Evolutionary conservation across 23 red algal species (phyloP).

Genomic region (Gracilaria vermiculophylla): DNA sequence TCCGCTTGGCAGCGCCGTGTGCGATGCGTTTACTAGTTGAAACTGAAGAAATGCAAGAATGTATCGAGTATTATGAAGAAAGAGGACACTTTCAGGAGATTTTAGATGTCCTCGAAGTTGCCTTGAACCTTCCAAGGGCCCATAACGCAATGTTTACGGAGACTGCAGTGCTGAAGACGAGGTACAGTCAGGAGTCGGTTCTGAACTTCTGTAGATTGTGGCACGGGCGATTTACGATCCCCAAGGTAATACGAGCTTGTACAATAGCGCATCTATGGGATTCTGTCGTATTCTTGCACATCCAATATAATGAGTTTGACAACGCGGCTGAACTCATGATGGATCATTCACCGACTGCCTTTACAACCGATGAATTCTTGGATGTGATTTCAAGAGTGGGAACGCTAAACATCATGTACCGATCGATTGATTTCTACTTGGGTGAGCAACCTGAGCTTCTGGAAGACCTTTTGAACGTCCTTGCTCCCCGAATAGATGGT

Average conservation of each 20-base stretch:
- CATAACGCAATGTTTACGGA: slow-evolving; percentile 92
- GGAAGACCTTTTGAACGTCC: slow-evolving; percentile 70
- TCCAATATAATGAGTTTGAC: slow-evolving; percentile 90
- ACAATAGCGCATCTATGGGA: slow-evolving; percentile 81
- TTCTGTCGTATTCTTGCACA: slow-evolving; percentile 80
- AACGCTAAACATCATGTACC: slow-evolving; percentile 80
- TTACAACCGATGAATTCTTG: slow-evolving; percentile 65
- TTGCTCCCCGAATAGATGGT: slow-evolving; percentile 78
- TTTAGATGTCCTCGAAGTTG: slow-evolving; percentile 77
- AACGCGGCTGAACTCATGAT: slow-evolving; percentile 88
- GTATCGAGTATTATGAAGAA: slow-evolving; percentile 87
- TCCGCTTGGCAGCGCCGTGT: slow-evolving; percentile 49
- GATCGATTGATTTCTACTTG: slow-evolving; percentile 88
- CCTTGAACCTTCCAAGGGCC: slow-evolving; percentile 71
- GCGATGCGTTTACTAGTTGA: slow-evolving; percentile 89
- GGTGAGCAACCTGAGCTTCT: slow-evolving; percentile 86
- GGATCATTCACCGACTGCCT: slow-evolving; percentile 85
- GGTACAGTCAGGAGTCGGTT: slow-evolving; percentile 78
- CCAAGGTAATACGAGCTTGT: slow-evolving; percentile 73
- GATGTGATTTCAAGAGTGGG: slow-evolving; percentile 85
- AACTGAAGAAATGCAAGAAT: slow-evolving; percentile 86
- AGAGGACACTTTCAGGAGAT: slow-evolving; percentile 84
- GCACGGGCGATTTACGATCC: slow-evolving; percentile 71
- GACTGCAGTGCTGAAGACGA: slow-evolving; percentile 80
- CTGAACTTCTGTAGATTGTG: slow-evolving; percentile 89